Conservation (phyloP, 2,329 filamentous ascomycete species). For the Ophiobolus disseminans region DNA sequence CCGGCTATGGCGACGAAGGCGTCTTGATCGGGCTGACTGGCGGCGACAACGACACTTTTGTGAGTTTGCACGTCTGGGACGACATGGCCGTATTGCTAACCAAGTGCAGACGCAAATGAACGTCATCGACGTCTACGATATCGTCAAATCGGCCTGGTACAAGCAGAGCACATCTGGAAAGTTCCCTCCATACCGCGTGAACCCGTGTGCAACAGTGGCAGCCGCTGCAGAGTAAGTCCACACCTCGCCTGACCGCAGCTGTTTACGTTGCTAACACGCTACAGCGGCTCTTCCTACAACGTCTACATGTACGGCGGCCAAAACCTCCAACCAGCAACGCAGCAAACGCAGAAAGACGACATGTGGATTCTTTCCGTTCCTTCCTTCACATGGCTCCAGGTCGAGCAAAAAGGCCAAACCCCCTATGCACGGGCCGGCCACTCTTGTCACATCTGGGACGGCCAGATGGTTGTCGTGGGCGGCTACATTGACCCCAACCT, state of each 20-base stretch:
- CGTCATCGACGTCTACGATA: conserved; percentile 80
- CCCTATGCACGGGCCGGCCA: conserved; percentile 73
- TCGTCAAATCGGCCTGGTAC: conserved; percentile 74
- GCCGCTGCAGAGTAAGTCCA: conserved; percentile 65
- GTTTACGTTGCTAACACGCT: conserved; percentile 11
- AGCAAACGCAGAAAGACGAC: conserved; percentile 69
- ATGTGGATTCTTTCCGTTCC: conserved; percentile 83
- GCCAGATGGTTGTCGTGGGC: conserved; percentile 80
- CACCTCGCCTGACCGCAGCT: neutral
- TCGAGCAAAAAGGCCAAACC: conserved; percentile 57
- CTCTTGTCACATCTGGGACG: conserved; percentile 78
- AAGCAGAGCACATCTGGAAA: conserved; percentile 71
- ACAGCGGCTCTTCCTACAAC: conserved; percentile 73
- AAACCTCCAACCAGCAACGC: conserved; percentile 68
- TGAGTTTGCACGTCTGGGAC: conserved; percentile 43
- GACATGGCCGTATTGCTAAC: conserved; percentile 10
- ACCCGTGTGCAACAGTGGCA: conserved; percentile 76
- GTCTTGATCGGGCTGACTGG: conserved; percentile 80
- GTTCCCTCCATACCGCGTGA: conserved; percentile 66
- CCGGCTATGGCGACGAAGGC: conserved; percentile 76
- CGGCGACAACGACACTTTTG: conserved; percentile 71
- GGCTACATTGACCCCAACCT: conserved; percentile 69
- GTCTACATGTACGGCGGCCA: conserved; percentile 82
- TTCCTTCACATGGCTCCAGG: conserved; percentile 79
- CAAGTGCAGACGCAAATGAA: conserved; percentile 67